A percentile compares a stretch with the other conserved stretches of the same genome.
Conservation (phyloP, 306 rosid genomes). For the Prunus padus region DNA sequence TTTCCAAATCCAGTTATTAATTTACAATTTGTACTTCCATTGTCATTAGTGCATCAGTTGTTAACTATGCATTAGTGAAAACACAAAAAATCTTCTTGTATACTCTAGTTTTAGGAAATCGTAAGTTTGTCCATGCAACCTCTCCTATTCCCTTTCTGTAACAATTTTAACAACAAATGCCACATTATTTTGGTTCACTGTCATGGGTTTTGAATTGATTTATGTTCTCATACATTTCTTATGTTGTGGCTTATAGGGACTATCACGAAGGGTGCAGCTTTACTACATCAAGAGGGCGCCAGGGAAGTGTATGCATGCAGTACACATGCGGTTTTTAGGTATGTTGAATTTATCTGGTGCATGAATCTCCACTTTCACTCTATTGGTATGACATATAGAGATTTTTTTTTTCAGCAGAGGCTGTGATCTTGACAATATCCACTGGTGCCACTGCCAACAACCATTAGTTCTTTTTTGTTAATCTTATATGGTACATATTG, state of each 20-base stretch:
- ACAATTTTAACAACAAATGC: not conserved
- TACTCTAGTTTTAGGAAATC: not conserved
- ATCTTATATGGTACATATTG: not conserved
- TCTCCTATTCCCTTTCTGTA: not conserved
- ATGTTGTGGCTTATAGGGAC: constrained; percentile 52
- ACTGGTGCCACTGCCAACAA: not conserved
- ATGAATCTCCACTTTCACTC: not conserved
- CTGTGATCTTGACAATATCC: not conserved
- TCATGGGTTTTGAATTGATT: not conserved
- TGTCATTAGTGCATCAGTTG: not conserved
- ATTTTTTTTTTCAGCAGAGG: not conserved
- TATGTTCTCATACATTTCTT: not conserved
- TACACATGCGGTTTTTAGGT: constrained; percentile 98
- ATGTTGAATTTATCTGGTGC: constrained; percentile 21
- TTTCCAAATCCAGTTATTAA: not conserved
- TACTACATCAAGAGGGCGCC: constrained; percentile 96
- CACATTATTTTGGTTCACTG: not conserved
- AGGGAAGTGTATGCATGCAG: constrained; percentile 95
- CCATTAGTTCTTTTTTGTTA: not conserved
- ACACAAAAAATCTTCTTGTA: not conserved
- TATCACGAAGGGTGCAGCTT: constrained; percentile 81
- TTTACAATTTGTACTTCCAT: not conserved
- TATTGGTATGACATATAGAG: not conserved
- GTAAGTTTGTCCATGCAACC: not conserved
- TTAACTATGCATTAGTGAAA: not conserved